Percentiles rank a stretch among this genome's conserved stretches.
These are phyloP conservation scores for Onygenales sp. DNA, from an alignment of 2,329 filamentous ascomycete species.

Conservation along the genomic window DNA sequence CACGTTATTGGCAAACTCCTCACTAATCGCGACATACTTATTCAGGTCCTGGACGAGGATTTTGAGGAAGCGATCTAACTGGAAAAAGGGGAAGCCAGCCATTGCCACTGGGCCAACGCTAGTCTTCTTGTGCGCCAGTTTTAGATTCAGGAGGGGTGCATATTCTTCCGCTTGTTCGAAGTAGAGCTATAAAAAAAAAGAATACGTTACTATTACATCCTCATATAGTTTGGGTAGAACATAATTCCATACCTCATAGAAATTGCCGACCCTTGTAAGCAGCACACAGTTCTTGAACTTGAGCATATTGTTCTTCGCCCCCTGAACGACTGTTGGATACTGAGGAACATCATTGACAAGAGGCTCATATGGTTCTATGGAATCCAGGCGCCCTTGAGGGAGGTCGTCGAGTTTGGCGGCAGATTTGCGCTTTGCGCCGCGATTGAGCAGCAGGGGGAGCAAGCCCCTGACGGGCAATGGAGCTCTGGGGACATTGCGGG, in stretches of 20 bases:
- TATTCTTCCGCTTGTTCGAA: slow-evolving; percentile 90
- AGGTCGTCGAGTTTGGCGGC: slow-evolving; percentile 38
- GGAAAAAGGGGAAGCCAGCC: slow-evolving; percentile 90
- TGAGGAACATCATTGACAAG: slow-evolving; percentile 40
- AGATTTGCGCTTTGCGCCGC: slow-evolving; percentile 28
- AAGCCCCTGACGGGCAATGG: not conserved
- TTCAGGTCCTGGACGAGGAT: slow-evolving; percentile 83
- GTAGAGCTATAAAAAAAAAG: slow-evolving; percentile 52
- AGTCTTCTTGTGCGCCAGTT: slow-evolving; percentile 74
- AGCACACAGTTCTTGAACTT: slow-evolving; percentile 86
- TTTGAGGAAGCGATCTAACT: slow-evolving; percentile 88
- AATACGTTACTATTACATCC: not conserved
- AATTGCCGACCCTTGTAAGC: slow-evolving; percentile 84
- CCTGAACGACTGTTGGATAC: slow-evolving; percentile 83
- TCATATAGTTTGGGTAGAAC: not conserved
- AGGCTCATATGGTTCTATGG: slow-evolving; percentile 31
- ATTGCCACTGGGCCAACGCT: slow-evolving; percentile 71
- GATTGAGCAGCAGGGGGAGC: slow-evolving; percentile 2
- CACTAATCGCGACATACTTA: slow-evolving; percentile 85
- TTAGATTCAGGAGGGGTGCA: slow-evolving; percentile 77
- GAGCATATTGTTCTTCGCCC: slow-evolving; percentile 80
- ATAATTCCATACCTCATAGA: slow-evolving; percentile 60
- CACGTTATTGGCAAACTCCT: slow-evolving; percentile 74
- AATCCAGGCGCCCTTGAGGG: slow-evolving; percentile 46
- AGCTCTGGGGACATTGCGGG: not conserved